phyloP scores from a whole-genome alignment of 1,139 yeast species.

The Saccharomycopsis hybrid region DNA sequence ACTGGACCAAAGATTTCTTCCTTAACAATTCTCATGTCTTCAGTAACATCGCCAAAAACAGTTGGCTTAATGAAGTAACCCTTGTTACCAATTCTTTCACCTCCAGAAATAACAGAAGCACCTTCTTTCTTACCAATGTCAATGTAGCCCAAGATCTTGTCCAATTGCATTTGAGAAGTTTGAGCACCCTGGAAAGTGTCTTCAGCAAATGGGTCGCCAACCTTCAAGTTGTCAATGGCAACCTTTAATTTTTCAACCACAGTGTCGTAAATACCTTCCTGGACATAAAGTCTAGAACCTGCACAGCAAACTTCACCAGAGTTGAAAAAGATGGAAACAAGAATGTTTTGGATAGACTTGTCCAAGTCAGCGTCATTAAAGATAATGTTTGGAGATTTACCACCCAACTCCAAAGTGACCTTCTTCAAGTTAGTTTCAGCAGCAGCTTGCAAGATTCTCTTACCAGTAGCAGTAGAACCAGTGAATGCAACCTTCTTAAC shows the following conservation, averaged over 20 bases:
- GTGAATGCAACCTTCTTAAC: conserved; percentile 80
- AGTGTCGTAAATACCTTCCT: conserved; percentile 67
- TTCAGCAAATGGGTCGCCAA: conserved; percentile 75
- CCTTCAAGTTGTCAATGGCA: conserved; percentile 46
- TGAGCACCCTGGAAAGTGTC: conserved; percentile 80
- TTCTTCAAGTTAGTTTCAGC: conserved; percentile 66
- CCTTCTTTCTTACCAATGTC: conserved; percentile 71
- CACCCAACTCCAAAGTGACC: conserved; percentile 81
- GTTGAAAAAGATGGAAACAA: conserved; percentile 66
- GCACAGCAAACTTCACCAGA: conserved; percentile 90
- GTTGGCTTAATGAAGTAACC: conserved; percentile 82
- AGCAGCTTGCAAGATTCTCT: conserved; percentile 65
- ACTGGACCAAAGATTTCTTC: conserved; percentile 91
- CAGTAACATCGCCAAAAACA: conserved; percentile 63
- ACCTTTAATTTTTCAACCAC: conserved; percentile 48
- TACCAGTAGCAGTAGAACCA: conserved; percentile 81
- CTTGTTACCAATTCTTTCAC: conserved; percentile 57
- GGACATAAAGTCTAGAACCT: conserved; percentile 75
- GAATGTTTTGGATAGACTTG: conserved; percentile 53
- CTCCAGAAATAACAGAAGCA: conserved; percentile 71
- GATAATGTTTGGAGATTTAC: conserved; percentile 77
- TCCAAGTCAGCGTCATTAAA: conserved; percentile 68
- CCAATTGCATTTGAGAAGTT: conserved; percentile 67
- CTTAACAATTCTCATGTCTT: conserved; percentile 60
- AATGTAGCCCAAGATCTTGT: conserved; percentile 68